Evolutionary conservation across 75 land plant species (phyloP), one percentile per base, ranked within the genome.

Genomic region (Selaginella moellendorffii): DNA sequence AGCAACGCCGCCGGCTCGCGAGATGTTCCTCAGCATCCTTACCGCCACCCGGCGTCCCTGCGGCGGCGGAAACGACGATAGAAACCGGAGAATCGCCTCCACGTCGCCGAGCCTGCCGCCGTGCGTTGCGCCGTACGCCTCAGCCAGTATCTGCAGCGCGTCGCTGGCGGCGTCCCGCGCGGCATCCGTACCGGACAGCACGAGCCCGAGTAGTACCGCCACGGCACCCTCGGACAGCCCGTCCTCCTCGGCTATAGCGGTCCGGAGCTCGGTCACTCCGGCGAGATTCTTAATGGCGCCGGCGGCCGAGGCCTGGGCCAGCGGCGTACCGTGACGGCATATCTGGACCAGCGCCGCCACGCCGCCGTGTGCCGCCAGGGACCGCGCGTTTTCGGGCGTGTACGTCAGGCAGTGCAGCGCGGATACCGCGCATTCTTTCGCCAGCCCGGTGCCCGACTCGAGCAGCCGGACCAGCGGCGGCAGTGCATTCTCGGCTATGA

Each of bases 341-440:
- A 56, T 8, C 24, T 19, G 25, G 5, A 56, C 24, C 8, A 56
- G 59, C 8, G 59, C 5, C 21, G 59, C 8, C 8, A 56, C n/a
- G 59, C 59, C 59, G 25, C 59, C 59, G 5, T 56, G 59, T 56
- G 21, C 59, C 8, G 59, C 59, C 21, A 56, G 17, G 9, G 59
- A 9, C 2, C 24, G 19, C n/a, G 59, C 21, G n/a, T 56, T 56
- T 19, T 56, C 59, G 5, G 59, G 59, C 19, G 59, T 56, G 59
- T 56, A 56, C 5, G 59, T 56, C 8, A 56, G 59, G 9, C 8
- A 2, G 9, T 56, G 59, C 23, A 56, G 19, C 59, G 59, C 59
- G 25, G 59, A 5, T 56, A 19, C 59, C 9, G 19, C 21, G 5
- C 24, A 8, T 8, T 56, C 59, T 19, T 8, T 56, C 8, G n/a